These are phyloP conservation scores for Favolaschia claudopus DNA, from an alignment of 768 basidiomycete species.

Conservation along the genomic window DNA sequence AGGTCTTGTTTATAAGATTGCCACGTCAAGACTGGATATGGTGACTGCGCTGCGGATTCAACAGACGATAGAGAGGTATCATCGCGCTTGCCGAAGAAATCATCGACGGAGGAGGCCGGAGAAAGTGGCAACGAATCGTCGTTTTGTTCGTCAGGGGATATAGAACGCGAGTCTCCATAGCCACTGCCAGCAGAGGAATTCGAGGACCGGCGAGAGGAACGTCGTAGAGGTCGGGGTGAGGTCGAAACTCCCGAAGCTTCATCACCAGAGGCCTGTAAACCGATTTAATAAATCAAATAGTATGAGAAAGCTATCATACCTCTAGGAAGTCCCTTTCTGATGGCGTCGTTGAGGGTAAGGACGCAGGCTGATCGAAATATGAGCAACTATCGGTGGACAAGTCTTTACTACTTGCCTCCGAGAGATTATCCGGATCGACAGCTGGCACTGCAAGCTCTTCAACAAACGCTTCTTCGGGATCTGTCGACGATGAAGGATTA, in stretches of 20 bases:
- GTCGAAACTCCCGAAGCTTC: neutral
- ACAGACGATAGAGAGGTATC: neutral
- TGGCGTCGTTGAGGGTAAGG: neutral
- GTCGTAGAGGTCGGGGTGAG: conserved; percentile 3
- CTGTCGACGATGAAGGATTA: neutral
- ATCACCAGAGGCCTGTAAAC: conserved; percentile 8
- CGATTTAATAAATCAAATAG: neutral
- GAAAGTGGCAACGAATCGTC: neutral
- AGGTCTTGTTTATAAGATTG: conserved; percentile 42
- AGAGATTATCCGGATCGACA: neutral
- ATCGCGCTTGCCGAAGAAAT: neutral
- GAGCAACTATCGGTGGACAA: neutral
- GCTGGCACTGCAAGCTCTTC: neutral
- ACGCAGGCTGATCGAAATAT: neutral
- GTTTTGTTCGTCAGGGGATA: neutral
- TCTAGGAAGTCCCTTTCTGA: neutral
- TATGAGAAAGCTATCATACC: neutral
- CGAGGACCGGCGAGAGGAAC: conserved; percentile 17
- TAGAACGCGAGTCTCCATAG: neutral
- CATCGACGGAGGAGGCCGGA: neutral
- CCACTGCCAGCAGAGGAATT: neutral
- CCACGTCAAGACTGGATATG: conserved; percentile 47
- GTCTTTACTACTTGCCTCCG: neutral
- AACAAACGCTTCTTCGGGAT: conserved; percentile 1
- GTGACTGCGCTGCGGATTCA: neutral